These are phyloP conservation scores for Bruguiera gymnorhiza DNA, from an alignment of 345 rosid species.

Conservation along the genomic window DNA sequence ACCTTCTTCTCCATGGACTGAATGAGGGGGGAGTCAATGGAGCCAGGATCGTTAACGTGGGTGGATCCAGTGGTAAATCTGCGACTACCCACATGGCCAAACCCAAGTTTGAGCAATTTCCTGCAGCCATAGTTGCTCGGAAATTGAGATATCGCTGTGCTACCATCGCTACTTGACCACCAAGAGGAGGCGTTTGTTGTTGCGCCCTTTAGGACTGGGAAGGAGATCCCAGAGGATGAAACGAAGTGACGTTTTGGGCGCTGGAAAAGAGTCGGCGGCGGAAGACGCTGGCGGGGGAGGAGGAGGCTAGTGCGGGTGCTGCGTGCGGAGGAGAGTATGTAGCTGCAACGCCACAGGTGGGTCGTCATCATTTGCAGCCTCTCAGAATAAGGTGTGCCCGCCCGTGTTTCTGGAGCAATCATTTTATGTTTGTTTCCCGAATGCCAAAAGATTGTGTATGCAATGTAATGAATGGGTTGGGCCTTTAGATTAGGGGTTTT, in stretches of 20 bases:
- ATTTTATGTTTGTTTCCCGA: no score
- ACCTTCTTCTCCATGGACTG: slow-evolving; percentile 92
- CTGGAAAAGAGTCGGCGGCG: slow-evolving; percentile 1
- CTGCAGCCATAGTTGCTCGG: not conserved
- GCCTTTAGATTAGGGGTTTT: no score
- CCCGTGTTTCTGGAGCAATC: no score
- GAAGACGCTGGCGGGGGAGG: slow-evolving; percentile 5
- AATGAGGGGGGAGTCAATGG: slow-evolving; percentile 80
- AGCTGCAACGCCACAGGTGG: slow-evolving; percentile 14
- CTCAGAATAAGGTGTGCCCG: no score
- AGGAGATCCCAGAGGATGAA: not conserved
- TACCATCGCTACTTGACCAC: slow-evolving; percentile 12
- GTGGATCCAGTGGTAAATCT: slow-evolving; percentile 53
- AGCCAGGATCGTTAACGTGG: slow-evolving; percentile 75
- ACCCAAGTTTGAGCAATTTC: slow-evolving; percentile 29
- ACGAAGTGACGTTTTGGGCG: slow-evolving; percentile 3
- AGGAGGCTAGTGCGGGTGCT: not conserved
- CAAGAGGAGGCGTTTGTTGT: slow-evolving; percentile 7
- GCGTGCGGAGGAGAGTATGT: slow-evolving; percentile 15
- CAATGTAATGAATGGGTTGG: no score
- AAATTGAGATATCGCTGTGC: slow-evolving; percentile 21
- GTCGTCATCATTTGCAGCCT: slow-evolving; percentile 18
- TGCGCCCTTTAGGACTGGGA: not conserved
- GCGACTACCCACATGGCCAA: slow-evolving; percentile 29
- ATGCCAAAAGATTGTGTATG: no score